Base-by-base conservation (phyloP, 192 early-diverging fungal species). In the Coemansia furcata region DNA sequence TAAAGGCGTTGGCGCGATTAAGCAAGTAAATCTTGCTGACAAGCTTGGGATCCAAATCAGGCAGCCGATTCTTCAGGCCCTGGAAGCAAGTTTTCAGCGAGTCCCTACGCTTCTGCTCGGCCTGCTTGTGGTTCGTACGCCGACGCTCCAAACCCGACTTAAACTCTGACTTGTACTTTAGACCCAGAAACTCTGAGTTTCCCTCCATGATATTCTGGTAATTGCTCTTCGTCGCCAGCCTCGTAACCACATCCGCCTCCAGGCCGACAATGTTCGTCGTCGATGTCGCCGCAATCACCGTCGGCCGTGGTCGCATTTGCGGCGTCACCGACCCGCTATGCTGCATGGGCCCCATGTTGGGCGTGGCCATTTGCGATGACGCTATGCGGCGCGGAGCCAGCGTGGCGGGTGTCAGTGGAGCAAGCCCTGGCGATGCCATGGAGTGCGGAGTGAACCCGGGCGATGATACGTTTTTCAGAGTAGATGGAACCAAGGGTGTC, bases 101-200 rank as follows among this genome's bases (percentile, higher is more conserved):
- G 68, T 99, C 97, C 8, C 97, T 86, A 11, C 97, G 91, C 73
- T 93, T 94, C 75, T 99, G 97, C 74, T 99, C 97, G 3, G 95
- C 95, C 46, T 94, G 90, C 77, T 98, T 97, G 81, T 99, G 97
- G 15, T 88, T 90, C 12, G 90, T 92, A n/a, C 90, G 89, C 10
- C 94, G 89, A 0, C 87, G 77, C 73, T 96, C 94, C 49, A 96
- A 77, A 0, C 92, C 91, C 6, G 87, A 86, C 37, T 91, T 87
- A 33, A 95, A 85, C 64, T 95, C 89, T 17, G 84, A 75, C 54
- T 87, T 84, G 78, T 92, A 94, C 4, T 79, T 84, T 26, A 96
- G 84, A 5, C 94, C 92, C 5, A 96, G 71, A 2, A 87, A 86
- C 87, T 89, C 89, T n/a, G 90, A 87, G 57, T 93, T 89, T 14